A percentile compares a stretch with the other conserved stretches of the same genome.
phyloP scores from a whole-genome alignment of 305 asterid species.

The Petunia hybrid region DNA sequence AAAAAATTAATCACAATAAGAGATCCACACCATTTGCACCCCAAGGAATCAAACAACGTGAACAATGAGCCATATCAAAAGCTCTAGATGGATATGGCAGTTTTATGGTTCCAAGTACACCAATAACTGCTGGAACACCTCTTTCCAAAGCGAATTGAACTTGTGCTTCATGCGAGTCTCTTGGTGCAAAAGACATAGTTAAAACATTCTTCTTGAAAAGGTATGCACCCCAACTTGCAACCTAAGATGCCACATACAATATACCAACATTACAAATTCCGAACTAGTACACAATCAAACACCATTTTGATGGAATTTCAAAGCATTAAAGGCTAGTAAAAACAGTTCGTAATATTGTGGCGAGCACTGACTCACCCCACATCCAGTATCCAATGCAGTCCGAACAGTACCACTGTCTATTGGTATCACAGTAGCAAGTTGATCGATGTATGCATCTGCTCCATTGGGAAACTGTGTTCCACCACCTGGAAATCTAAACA shows the following conservation, averaged over 20 bases:
- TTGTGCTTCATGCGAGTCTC: slow-evolving; percentile 60
- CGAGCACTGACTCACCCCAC: slow-evolving; percentile 48
- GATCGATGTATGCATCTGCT: slow-evolving; percentile 53
- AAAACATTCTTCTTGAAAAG: slow-evolving; percentile 54
- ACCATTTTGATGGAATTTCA: neutral
- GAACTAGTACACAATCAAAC: neutral
- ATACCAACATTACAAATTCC: slow-evolving; percentile 15
- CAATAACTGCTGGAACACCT: slow-evolving; percentile 58
- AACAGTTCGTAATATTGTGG: neutral
- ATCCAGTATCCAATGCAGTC: slow-evolving; percentile 56
- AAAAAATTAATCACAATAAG: neutral
- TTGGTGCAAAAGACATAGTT: slow-evolving; percentile 61
- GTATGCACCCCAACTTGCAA: slow-evolving; percentile 63
- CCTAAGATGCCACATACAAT: slow-evolving; percentile 38
- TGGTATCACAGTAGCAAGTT: slow-evolving; percentile 54
- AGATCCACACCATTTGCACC: slow-evolving; percentile 48
- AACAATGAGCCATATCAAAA: slow-evolving; percentile 58
- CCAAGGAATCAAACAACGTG: slow-evolving; percentile 61
- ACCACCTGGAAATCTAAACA: slow-evolving; percentile 55
- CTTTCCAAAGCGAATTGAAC: slow-evolving; percentile 58
- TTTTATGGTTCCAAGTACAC: slow-evolving; percentile 54
- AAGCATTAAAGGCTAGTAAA: neutral
- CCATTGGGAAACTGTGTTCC: slow-evolving; percentile 60
- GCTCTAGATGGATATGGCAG: slow-evolving; percentile 56
- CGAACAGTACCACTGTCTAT: slow-evolving; percentile 51